These are phyloP conservation scores for Dothidotthia symphoricarpi DNA, from an alignment of 2,329 filamentous ascomycete genomes.

Conservation along the genomic window DNA sequence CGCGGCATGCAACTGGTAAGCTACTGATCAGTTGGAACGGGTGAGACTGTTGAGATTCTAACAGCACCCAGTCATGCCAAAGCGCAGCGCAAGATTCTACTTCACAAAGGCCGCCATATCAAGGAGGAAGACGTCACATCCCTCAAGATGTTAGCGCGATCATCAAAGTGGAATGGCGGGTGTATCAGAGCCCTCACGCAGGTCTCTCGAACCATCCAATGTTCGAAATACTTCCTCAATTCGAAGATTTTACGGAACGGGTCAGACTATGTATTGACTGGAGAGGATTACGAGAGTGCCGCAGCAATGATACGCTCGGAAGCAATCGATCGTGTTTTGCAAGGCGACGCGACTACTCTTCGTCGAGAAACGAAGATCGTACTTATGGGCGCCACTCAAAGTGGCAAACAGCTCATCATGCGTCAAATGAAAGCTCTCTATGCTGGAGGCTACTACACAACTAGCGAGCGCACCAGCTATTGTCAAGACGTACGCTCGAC, in stretches of 20 bases:
- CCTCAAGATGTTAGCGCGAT: conserved; percentile 29
- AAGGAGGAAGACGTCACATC: conserved; percentile 33
- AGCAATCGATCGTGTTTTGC: conserved; percentile 36
- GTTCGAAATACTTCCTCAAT: conserved; percentile 31
- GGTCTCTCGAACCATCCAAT: conserved; percentile 36
- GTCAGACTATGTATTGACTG: conserved; percentile 20
- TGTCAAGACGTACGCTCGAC: conserved; percentile 31
- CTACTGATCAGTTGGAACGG: background rate
- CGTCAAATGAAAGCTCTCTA: conserved; percentile 39
- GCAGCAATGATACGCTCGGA: conserved; percentile 36
- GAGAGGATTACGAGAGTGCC: conserved; percentile 33
- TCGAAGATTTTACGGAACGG: conserved; percentile 25
- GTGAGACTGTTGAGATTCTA: conserved; percentile 8
- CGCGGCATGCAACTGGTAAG: conserved; percentile 36
- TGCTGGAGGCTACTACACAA: conserved; percentile 35
- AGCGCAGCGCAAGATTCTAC: conserved; percentile 39
- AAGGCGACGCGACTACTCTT: conserved; percentile 34
- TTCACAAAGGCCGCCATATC: conserved; percentile 39
- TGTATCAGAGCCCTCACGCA: conserved; percentile 31
- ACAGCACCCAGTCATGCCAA: conserved; percentile 31
- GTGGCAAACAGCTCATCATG: conserved; percentile 39
- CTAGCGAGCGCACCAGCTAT: conserved; percentile 31
- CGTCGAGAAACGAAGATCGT: conserved; percentile 38
- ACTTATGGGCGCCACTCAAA: conserved; percentile 28
- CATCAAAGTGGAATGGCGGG: conserved; percentile 29